Percentiles rank a stretch among this genome's conserved stretches.
Conservation (phyloP, 495 filamentous ascomycete genomes). For the Achaetomiella virescens region DNA sequence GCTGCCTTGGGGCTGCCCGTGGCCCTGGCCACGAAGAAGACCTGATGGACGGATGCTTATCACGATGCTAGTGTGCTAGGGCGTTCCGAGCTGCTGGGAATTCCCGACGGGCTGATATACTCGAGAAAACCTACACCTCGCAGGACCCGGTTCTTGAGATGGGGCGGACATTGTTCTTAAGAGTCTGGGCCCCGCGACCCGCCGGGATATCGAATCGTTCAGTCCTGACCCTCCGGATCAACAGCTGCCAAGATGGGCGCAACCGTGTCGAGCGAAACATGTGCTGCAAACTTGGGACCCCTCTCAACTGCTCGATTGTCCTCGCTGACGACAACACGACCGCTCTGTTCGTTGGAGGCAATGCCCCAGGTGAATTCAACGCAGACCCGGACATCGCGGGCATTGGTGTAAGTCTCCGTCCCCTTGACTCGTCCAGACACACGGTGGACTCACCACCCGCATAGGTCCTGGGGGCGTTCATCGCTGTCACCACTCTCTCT, state of each 20-base stretch:
- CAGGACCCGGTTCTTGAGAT: too few relatives aligned
- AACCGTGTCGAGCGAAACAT: constrained; percentile 9
- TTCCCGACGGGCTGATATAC: not conserved
- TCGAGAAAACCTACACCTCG: not conserved
- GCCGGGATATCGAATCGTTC: not conserved
- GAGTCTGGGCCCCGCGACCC: too few relatives aligned
- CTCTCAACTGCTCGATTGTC: constrained; percentile 9
- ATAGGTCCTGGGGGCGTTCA: constrained; percentile 20
- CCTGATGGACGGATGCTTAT: not conserved
- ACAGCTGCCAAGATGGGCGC: constrained; percentile 12
- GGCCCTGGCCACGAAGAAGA: not conserved
- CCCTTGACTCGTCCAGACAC: not conserved
- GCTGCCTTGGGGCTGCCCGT: not conserved
- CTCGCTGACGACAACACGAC: not conserved
- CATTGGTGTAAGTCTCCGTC: constrained; percentile 15
- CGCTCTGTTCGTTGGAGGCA: not conserved
- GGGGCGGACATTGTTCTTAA: too few relatives aligned
- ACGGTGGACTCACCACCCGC: not conserved
- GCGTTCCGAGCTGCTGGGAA: not conserved
- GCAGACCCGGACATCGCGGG: constrained; percentile 22
- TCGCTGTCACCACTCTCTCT: constrained; percentile 14
- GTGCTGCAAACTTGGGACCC: constrained; percentile 3
- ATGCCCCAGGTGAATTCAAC: not conserved
- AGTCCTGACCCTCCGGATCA: not conserved
- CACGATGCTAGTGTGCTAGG: not conserved